These are phyloP conservation scores for Xylaria sp. DNA, from an alignment of 2,329 filamentous ascomycete species.

Conservation along the genomic window DNA sequence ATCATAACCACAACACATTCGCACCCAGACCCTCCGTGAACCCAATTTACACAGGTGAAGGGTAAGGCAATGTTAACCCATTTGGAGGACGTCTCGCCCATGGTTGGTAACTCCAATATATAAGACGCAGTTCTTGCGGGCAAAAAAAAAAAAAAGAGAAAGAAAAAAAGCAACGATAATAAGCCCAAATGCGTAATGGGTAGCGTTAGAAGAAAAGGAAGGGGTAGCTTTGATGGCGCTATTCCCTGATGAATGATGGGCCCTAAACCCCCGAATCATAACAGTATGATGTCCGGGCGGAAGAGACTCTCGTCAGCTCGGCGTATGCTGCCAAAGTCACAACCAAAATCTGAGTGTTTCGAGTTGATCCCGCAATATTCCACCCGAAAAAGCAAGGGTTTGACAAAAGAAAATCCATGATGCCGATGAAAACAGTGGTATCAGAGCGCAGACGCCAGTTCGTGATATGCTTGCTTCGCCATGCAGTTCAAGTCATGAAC, in stretches of 20 bases:
- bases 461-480: slow-evolving; percentile 54
- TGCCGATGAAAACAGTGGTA: slow-evolving; percentile 52
- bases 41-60: slow-evolving; percentile 15
- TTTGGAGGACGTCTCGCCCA: slow-evolving; percentile 2
- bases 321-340: slow-evolving; percentile 16
- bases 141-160: neutral
- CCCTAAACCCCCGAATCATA: slow-evolving; percentile 4
- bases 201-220: slow-evolving; percentile 23
- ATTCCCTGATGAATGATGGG: slow-evolving; percentile 12
- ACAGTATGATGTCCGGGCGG: slow-evolving; percentile 4
- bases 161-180: slow-evolving; percentile 36
- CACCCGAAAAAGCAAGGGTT: slow-evolving; percentile 26
- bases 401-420: slow-evolving; percentile 49
- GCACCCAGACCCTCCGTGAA: slow-evolving; percentile 20
- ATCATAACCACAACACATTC: slow-evolving; percentile 20
- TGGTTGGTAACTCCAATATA: slow-evolving; percentile 8
- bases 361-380: slow-evolving; percentile 22
- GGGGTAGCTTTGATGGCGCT: slow-evolving; percentile 20
- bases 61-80: slow-evolving; percentile 6
- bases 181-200: slow-evolving; percentile 35
- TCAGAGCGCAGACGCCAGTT: slow-evolving; percentile 53
- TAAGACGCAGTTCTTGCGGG: slow-evolving; percentile 32
- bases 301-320: slow-evolving; percentile 16
- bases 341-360: slow-evolving; percentile 12
- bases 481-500: slow-evolving; percentile 51